Evolutionary conservation across 2,329 filamentous ascomycete genomes (phyloP).

Genomic region (Aureobasidium sp.): DNA sequence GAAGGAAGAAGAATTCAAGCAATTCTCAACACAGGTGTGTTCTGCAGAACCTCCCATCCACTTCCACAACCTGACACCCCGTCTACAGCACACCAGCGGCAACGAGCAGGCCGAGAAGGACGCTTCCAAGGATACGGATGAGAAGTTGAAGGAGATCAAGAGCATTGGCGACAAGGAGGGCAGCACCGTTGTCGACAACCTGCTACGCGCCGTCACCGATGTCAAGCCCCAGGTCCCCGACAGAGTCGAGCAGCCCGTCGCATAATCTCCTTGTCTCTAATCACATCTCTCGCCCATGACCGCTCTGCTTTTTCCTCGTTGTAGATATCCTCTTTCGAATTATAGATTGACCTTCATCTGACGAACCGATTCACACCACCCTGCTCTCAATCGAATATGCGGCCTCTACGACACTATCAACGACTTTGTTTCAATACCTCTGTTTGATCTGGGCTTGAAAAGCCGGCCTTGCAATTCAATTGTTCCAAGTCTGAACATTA

Average conservation of each 20-base stretch:
- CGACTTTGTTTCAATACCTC: neutral
- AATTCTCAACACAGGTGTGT: slow-evolving; percentile 73
- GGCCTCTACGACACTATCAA: neutral
- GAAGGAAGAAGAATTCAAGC: slow-evolving; percentile 93
- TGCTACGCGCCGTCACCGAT: slow-evolving; percentile 78
- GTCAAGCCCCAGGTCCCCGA: slow-evolving; percentile 65
- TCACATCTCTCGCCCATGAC: neutral
- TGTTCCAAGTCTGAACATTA: neutral
- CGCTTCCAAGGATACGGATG: slow-evolving; percentile 73
- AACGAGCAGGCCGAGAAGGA: slow-evolving; percentile 68
- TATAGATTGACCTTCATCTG: slow-evolving; percentile 13
- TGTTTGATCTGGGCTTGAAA: no score
- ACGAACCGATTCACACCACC: neutral
- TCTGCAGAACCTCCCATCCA: neutral
- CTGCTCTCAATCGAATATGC: neutral
- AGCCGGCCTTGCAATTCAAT: neutral
- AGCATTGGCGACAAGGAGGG: slow-evolving; percentile 72
- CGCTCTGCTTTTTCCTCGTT: slow-evolving; percentile 9
- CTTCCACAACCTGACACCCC: neutral
- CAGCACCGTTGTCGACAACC: slow-evolving; percentile 70
- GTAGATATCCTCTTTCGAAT: slow-evolving; percentile 17
- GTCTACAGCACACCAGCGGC: slow-evolving; percentile 73
- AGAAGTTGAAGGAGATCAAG: slow-evolving; percentile 75
- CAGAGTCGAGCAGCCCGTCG: slow-evolving; percentile 27
- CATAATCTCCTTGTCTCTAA: slow-evolving; percentile 15